These are phyloP conservation scores for Apophysomyces sp. DNA, from an alignment of 371 early-diverging fungal species.

Conservation along the genomic window DNA sequence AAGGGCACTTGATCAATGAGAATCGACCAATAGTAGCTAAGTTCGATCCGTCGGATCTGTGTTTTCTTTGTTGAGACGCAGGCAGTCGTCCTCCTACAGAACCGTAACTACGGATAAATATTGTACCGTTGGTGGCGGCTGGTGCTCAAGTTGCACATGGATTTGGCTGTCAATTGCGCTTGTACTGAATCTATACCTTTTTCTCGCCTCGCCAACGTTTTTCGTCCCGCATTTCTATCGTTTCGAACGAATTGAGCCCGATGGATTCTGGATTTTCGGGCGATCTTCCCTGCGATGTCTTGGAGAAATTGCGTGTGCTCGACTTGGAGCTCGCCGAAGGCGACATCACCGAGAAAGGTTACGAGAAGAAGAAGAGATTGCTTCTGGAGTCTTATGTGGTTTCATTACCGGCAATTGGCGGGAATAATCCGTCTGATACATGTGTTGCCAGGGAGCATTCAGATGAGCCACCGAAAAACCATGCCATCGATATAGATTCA, in stretches of 20 bases:
- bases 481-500: neutral
- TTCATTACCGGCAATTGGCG: constrained; percentile 52
- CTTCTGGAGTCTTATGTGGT: constrained; percentile 32
- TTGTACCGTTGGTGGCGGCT: too few relatives aligned
- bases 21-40: too few relatives aligned
- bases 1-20: too few relatives aligned
- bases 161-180: too few relatives aligned
- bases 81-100: too few relatives aligned
- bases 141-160: too few relatives aligned
- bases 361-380: constrained; percentile 56
- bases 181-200: too few relatives aligned
- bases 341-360: constrained; percentile 73
- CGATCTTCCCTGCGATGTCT: constrained; percentile 44
- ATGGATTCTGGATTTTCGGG: neutral
- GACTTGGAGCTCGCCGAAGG: constrained; percentile 66
- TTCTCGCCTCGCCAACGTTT: neutral
- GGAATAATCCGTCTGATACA: constrained; percentile 52
- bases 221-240: neutral
- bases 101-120: too few relatives aligned
- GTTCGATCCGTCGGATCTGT: too few relatives aligned
- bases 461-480: constrained; percentile 6
- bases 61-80: too few relatives aligned
- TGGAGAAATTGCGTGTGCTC: constrained; percentile 52
- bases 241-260: neutral
- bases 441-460: neutral